Evolutionary conservation across 164 flowering plant species (phyloP), one percentile per base, ranked within the genome.

Genomic region (Dillenia turbinata): DNA sequence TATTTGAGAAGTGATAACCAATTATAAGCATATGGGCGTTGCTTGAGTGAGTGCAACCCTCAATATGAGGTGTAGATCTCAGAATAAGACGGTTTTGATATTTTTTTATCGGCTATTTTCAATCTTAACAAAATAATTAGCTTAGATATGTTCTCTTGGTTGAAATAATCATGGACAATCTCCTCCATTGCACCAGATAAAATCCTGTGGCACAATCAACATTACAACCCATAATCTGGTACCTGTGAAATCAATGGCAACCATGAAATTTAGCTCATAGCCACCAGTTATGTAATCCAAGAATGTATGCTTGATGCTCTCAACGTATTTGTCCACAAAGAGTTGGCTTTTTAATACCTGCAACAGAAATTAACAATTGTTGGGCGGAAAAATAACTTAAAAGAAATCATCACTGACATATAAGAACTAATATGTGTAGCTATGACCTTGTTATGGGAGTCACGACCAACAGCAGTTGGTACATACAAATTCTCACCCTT

Each of bases 231-330:
- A 33, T 33, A 4, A 33, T 33, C 7, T 5, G 13, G 48, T 69
- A 89, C 97, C 97, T 49, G 97, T 90, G 72, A 85, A 90, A 79
- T 90, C 97, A 72, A 90, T 59, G 51, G 97, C 97, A 65, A 86
- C 97, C 97, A 90, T 90, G 76, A 88, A 86, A 72, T 79, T 90
- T 60, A 90, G 68, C 64, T 88, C 88, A 76, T 72, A 90, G n/a
- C 97, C 94, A 12, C 73, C 79, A 56, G 83, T 70, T 69, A 90
- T 57, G 80, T 90, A 90, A 78, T 90, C 97, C 53, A 90, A 75
- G 77, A 90, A 90, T 50, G 85, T 88, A 59, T 85, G 68, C 45
- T 82, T 84, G 51, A 63, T 60, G 44, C 73, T 77, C 70, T 86
- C 90, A 15, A 75, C 72, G 67, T 69, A 85, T 54, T 75, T 81